Percentiles rank a stretch among this genome's conserved stretches.
Conservation (phyloP, 768 basidiomycete genomes). For the Kondoa subrosea region DNA sequence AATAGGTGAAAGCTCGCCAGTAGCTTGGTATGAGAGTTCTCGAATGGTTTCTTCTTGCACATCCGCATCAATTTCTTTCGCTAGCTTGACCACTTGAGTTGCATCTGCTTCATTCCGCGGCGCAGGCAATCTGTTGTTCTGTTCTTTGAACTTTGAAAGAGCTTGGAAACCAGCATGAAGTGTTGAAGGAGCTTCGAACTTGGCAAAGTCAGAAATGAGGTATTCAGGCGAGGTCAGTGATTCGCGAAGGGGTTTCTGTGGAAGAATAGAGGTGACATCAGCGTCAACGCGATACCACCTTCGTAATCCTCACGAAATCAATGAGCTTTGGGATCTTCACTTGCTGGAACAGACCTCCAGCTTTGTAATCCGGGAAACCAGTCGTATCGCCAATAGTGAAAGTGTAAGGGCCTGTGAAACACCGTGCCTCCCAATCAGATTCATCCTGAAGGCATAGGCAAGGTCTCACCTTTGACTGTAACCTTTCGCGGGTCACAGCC, state of each 20-base stretch:
- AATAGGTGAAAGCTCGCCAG: conserved; percentile 74
- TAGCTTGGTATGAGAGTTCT: conserved; percentile 78
- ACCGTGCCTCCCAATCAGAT: neutral
- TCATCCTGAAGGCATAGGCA: neutral
- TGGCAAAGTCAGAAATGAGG: conserved; percentile 91
- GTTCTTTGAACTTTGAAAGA: conserved; percentile 54
- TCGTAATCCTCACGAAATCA: conserved; percentile 54
- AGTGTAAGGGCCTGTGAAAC: conserved; percentile 58
- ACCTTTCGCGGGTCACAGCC: conserved; percentile 80
- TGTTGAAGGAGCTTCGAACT: conserved; percentile 78
- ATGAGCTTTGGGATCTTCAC: conserved; percentile 97
- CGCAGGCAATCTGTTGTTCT: conserved; percentile 54
- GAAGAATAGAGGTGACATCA: conserved; percentile 11
- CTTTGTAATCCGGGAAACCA: conserved; percentile 53
- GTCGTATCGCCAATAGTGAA: conserved; percentile 89
- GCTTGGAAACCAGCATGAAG: conserved; percentile 93
- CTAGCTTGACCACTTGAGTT: conserved; percentile 39
- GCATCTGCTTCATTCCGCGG: conserved; percentile 74
- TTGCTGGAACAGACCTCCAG: conserved; percentile 89
- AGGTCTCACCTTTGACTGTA: conserved; percentile 52
- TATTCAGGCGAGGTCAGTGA: conserved; percentile 64
- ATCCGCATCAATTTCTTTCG: conserved; percentile 42
- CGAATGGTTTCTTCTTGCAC: conserved; percentile 60
- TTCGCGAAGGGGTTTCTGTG: conserved; percentile 80
- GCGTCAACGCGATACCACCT: neutral